These are phyloP conservation scores for Tillandsia fasciculata DNA, from an alignment of 176 grass and related monocot species.

Conservation along the genomic window DNA sequence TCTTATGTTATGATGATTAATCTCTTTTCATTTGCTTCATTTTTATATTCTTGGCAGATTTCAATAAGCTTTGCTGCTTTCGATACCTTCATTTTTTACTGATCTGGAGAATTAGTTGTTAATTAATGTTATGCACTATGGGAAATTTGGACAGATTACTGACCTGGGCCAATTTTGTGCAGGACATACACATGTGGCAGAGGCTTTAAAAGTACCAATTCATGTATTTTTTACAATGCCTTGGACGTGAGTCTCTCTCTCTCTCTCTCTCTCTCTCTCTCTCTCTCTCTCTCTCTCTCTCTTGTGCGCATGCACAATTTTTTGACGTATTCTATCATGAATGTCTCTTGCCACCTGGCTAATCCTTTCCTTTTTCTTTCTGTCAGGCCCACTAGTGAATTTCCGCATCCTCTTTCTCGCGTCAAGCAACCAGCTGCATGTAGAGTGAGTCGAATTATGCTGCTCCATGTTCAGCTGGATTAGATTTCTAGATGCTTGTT, in stretches of 20 bases:
- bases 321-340: not conserved
- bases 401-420: constrained; percentile 95
- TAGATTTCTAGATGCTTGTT: too few species aligned
- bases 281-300: not conserved
- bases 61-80: not conserved
- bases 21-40: too few species aligned
- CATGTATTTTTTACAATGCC: constrained; percentile 99
- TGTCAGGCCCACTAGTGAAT: constrained; percentile 94
- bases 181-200: constrained; percentile 94
- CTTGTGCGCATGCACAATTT: not conserved
- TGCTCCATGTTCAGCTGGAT: too few species aligned
- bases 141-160: constrained; percentile 15
- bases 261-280: not conserved
- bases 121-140: constrained; percentile 7
- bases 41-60: not conserved
- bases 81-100: constrained; percentile 7
- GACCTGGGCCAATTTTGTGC: constrained; percentile 39
- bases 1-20: too few species aligned
- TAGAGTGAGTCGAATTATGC: constrained; percentile 38
- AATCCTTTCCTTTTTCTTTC: constrained; percentile 18
- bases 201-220: constrained; percentile 79
- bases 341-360: constrained; percentile 9
- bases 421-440: constrained; percentile 80
- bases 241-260: constrained; percentile 76
- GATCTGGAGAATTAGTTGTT: not conserved